Evolutionary conservation across 306 rosid genomes (phyloP).

Genomic region (Hylodesmum podocarpum): DNA sequence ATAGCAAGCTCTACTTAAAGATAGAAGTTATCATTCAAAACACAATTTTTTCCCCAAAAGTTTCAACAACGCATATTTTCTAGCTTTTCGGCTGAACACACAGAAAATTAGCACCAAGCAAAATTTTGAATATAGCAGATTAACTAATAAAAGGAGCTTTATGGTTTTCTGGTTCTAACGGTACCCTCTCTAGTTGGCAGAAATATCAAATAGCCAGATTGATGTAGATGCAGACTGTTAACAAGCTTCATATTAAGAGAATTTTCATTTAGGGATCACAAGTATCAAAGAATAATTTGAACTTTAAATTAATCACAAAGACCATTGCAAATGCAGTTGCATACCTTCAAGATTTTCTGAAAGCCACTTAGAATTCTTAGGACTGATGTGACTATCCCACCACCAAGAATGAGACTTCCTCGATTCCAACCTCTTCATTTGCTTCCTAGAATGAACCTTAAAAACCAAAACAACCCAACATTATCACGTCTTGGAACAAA

Average conservation of each 20-base stretch:
- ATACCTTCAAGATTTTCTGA: conserved; percentile 86
- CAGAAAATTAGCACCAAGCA: background rate
- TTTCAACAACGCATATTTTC: background rate
- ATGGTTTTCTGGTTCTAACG: background rate
- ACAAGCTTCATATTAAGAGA: background rate
- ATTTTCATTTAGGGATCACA: background rate
- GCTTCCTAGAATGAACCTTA: conserved; percentile 52
- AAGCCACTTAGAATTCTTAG: conserved; percentile 87
- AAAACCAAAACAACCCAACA: conserved; percentile 9
- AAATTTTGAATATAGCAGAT: background rate
- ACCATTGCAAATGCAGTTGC: conserved; percentile 1
- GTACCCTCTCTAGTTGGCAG: background rate
- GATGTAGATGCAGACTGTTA: background rate
- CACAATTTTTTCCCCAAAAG: background rate
- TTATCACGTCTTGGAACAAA: background rate
- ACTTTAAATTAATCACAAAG: too few species aligned
- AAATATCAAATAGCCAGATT: background rate
- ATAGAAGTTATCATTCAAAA: background rate
- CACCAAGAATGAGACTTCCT: conserved; percentile 85
- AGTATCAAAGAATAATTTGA: background rate
- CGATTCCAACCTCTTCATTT: conserved; percentile 62
- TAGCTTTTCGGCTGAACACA: background rate
- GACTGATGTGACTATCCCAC: conserved; percentile 92
- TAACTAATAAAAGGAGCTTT: background rate
- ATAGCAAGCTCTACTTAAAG: background rate